Evolutionary conservation across 208 protist species (phyloP).

Genomic region (Leishmania tarentolae): DNA sequence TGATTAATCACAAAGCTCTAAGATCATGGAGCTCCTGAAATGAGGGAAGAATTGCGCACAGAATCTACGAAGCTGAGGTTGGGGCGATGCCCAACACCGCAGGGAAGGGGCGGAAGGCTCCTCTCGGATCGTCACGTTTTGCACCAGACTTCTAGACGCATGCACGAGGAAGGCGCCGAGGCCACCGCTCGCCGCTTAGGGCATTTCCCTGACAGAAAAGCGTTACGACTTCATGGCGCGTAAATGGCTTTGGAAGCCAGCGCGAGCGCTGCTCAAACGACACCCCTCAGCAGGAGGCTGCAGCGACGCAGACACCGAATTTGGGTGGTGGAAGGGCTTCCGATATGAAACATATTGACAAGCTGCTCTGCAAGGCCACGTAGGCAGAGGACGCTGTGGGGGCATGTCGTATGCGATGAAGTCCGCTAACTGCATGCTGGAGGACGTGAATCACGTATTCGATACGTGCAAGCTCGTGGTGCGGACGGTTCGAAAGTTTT

Average conservation of each 20-base stretch:
- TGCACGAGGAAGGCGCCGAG: not conserved
- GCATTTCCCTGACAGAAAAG: not conserved
- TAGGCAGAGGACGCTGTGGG: not conserved
- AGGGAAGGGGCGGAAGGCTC: too few species aligned
- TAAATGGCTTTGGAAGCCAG: not conserved
- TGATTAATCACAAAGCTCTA: not conserved
- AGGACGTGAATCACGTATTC: not conserved
- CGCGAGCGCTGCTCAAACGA: not conserved
- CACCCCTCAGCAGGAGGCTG: not conserved
- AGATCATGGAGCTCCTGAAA: not conserved
- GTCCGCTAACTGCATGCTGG: not conserved
- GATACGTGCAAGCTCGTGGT: not conserved
- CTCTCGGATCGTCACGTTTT: not conserved
- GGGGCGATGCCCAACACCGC: not conserved
- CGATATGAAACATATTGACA: not conserved
- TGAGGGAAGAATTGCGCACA: not conserved
- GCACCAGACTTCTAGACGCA: not conserved
- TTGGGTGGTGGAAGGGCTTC: not conserved
- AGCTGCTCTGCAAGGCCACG: not conserved
- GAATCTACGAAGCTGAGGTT: not conserved
- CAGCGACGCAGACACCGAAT: not conserved
- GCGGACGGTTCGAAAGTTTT: not conserved
- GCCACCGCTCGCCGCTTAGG: not conserved
- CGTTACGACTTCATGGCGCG: not conserved
- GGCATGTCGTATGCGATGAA: not conserved